Percentiles rank a stretch among this genome's conserved stretches.
phyloP scores from a whole-genome alignment of 495 filamentous ascomycete species.

The Neurospora sp. region DNA sequence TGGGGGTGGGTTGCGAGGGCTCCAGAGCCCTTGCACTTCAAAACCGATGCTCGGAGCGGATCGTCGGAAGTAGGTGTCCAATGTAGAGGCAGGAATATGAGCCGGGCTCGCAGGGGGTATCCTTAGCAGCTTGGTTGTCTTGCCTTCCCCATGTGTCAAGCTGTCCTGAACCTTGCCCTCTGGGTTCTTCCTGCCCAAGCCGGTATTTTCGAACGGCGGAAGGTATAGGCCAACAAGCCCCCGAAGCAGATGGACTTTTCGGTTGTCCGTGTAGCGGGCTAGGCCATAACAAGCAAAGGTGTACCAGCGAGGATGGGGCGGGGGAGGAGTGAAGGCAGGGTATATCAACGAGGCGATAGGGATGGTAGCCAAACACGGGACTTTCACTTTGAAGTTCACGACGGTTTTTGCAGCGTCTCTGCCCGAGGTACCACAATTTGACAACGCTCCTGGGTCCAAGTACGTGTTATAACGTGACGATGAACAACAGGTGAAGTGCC shows the following conservation, averaged over 20 bases:
- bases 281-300: not conserved
- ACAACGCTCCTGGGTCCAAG: not conserved
- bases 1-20: not conserved
- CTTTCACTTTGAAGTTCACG: not conserved
- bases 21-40: not conserved
- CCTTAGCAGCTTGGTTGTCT: not conserved
- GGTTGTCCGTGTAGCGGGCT: not conserved
- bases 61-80: not conserved
- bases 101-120: not conserved
- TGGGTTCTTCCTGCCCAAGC: not conserved
- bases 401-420: not conserved
- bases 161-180: not conserved
- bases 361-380: not conserved
- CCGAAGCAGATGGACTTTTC: not conserved
- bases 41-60: not conserved
- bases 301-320: not conserved
- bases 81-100: not conserved
- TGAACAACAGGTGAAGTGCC: not conserved
- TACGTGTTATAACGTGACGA: not conserved
- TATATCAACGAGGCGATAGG: not conserved
- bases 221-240: not conserved
- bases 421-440: not conserved
- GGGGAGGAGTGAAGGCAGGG: not conserved
- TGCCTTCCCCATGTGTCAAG: not conserved
- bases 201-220: not conserved